These are phyloP conservation scores for Linum lewisii DNA, from an alignment of 345 rosid species.

Conservation along the genomic window DNA sequence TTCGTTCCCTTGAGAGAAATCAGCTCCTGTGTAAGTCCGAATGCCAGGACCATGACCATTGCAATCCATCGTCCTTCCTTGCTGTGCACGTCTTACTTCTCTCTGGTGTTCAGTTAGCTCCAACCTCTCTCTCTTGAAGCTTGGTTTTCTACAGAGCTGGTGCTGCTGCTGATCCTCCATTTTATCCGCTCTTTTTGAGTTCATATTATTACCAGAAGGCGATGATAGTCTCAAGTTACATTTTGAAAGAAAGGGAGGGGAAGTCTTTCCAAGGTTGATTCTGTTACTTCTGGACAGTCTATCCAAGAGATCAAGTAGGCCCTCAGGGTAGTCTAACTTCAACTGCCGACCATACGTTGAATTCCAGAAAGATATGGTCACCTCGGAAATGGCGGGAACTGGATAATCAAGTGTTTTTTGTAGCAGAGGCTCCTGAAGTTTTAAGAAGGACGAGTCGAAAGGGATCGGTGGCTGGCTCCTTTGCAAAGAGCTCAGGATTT, in stretches of 20 bases:
- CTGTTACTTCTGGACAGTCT: constrained; percentile 37
- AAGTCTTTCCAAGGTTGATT: constrained; percentile 29
- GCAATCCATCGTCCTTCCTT: constrained; percentile 38
- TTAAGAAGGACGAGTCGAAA: constrained; percentile 36
- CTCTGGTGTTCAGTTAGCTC: constrained; percentile 47
- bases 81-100: constrained; percentile 46
- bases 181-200: constrained; percentile 35
- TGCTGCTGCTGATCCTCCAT: constrained; percentile 8
- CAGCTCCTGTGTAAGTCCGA: constrained; percentile 35
- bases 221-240: constrained; percentile 7
- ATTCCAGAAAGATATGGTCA: constrained; percentile 40
- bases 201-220: constrained; percentile 18
- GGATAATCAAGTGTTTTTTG: constrained; percentile 37
- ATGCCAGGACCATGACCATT: constrained; percentile 41
- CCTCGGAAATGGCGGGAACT: constrained; percentile 25
- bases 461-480: constrained; percentile 34
- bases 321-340: constrained; percentile 36
- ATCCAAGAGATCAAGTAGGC: constrained; percentile 35
- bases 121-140: constrained; percentile 24
- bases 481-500: constrained; percentile 27
- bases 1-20: constrained; percentile 40
- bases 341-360: constrained; percentile 32
- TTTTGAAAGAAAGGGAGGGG: constrained; percentile 17
- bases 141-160: background rate
- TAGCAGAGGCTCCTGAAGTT: constrained; percentile 37